Base-by-base conservation (phyloP, 176 grass and related monocot species). In the Rhynchospora tenuis region DNA sequence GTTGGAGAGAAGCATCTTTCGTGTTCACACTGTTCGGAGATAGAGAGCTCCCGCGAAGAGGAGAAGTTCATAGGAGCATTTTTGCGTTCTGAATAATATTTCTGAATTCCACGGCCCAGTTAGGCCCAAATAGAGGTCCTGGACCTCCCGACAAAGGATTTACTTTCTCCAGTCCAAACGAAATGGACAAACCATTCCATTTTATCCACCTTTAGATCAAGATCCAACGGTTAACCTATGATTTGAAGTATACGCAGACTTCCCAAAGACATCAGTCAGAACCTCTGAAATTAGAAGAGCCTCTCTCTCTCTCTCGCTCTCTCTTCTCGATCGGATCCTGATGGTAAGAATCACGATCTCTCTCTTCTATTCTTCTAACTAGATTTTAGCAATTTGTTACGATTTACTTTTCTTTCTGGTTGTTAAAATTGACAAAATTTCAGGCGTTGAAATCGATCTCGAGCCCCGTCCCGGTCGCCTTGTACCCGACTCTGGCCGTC, bases 401-500 rank as follows among this genome's bases (percentile, higher is more conserved):
- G 31, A 33, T 33, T 33, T 33, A 33, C 31, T 33, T 33, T 1
- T 33, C 31, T n/a, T 77, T 67, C 2, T 55, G 72, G 14, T 54
- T 77, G 22, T 24, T 75, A 74, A 24, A 45, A 59, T 7, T 87
- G 66, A 38, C 33, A 62, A 76, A 38, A 46, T 80, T 44, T 81
- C 90, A 98, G 95, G 92, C 86, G 68, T 84, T 90, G 80, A 98
- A 98, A 71, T 71, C 95, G 77, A 92, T 98, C 76, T 88, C 90
- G 52, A 98, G 95, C 84, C 95, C 95, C 22, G 92, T 94, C 52
- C 87, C 95, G 57, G 91, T 98, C 78, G 87, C 83, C 15, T 94
- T 86, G 92, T 98, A 98, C 89, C 92, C 95, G 17, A 51, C 84
- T 13, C 90, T 98, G 59, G 90, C 95, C 77, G 82, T 91, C 48